Evolutionary conservation across 176 grass and related monocot genomes (phyloP), one percentile per base, ranked within the genome.

Genomic region (Guadua angustifolia): DNA sequence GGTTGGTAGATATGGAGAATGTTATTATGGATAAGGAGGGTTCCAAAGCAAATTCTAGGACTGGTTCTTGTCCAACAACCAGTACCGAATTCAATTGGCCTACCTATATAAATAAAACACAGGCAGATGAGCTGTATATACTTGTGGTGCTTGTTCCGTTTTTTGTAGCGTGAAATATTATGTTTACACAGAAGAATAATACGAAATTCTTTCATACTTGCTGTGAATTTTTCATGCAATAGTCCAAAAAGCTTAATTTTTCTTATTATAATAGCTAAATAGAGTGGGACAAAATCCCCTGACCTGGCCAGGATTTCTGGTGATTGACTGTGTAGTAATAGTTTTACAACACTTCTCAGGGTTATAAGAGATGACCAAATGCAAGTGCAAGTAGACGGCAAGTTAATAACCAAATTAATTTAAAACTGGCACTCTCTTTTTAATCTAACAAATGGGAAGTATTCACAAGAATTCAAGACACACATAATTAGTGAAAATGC

Each of bases 181-280:
- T 32, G 22, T 70, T 67, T 71, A 44, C n/a, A 57, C 35, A 29
- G 8, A 38, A 5, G 49, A 70, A 71, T 44, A 25, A 82, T 71
- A 71, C 32, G 0, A 1, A 72, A 59, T 58, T 5, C 58, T 4
- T 60, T 59, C 44, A 66, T 3, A 84, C 19, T 32, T 55, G n/a
- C 36, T 66, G 45, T 44, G 9, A 55, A 12, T 15, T 62, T 29
- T 71, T 59, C 51, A 33, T 60, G 39, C 71, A 17, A 59, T 43
- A 14, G 17, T 11, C 52, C 42, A 43, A 44, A 44, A 44, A 11
- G 43, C 43, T 44, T 44, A 47, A 14, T 10, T 11, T 62, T 63
- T 26, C 68, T 33, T 82, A 59, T 14, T 22, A 74, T 74, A 26
- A 8, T 73, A 73, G 72, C 25, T 71, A 7, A 64, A 47, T 22